Evolutionary conservation across 331 rosid species (phyloP), one percentile per base, ranked within the genome.

Genomic region (Quercus tomentella): DNA sequence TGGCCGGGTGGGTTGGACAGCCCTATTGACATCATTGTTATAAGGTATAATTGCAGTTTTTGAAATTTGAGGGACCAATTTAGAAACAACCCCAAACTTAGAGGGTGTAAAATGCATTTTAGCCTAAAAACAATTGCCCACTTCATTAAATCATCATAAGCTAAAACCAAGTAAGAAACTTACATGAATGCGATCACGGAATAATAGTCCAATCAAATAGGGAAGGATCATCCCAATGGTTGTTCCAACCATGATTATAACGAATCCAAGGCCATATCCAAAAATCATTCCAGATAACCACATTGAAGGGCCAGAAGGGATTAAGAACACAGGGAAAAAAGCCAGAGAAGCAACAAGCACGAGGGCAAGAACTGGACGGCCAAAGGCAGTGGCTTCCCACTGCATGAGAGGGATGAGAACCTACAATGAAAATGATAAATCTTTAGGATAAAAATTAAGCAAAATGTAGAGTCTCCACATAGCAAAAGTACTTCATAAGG

Each of bases 301-400:
- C 99, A 96, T 96, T 84, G 99, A 93, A 82, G 99, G 99, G 60
- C 97, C 99, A 52, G 99, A 93, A 76, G 99, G 99, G 73, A 96
- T 84, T 67, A 96, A 76, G 58, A 96, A 73, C 70, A 90, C 95
- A 4, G 99, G 99, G 85, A 96, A 96, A 63, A 93, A 80, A 65
- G 98, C 97, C 74, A 96, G 84, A 83, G 99, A 96, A 84, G 93
- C 98, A 77, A 93, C 88, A 5, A 96, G 98, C 83, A 88, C 85
- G 51, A 92, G 28, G 75, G 97, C 97, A 83, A 96, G 98, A 88
- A 81, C 93, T 4, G 99, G 99, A 76, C 93, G 97, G 79, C 99
- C 97, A 81, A 96, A 96, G 76, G 97, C 89, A 78, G 99, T 93
- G 28, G 99, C 97, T 92, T 96, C 99, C 99, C 99, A 96, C 75